Conservation (phyloP, 805 yeast species). For the Isabelozyma rhagii region DNA sequence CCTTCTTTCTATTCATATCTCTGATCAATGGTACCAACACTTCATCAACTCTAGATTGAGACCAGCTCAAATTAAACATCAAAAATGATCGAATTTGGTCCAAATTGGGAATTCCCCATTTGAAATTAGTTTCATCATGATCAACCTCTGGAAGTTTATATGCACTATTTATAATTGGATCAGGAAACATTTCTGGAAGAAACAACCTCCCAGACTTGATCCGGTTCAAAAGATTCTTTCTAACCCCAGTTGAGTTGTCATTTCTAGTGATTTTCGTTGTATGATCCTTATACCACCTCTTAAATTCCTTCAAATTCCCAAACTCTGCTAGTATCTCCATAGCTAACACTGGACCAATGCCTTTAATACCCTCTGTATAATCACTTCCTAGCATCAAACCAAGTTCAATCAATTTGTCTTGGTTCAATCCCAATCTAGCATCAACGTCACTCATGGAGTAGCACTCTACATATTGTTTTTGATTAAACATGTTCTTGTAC, state of each 20-base stretch:
- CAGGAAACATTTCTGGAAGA: slow-evolving; percentile 68
- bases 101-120: slow-evolving; percentile 88
- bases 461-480: slow-evolving; percentile 86
- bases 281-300: slow-evolving; percentile 57
- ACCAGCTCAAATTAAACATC: slow-evolving; percentile 76
- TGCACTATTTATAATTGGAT: slow-evolving; percentile 63
- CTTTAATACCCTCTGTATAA: slow-evolving; percentile 88
- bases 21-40: slow-evolving; percentile 81
- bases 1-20: slow-evolving; percentile 64
- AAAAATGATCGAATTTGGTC: slow-evolving; percentile 73
- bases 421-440: slow-evolving; percentile 60
- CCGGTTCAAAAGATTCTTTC: slow-evolving; percentile 55
- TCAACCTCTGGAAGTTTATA: slow-evolving; percentile 83
- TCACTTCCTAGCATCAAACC: slow-evolving; percentile 91
- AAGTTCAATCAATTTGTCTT: slow-evolving; percentile 66
- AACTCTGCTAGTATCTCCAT: slow-evolving; percentile 90
- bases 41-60: slow-evolving; percentile 69
- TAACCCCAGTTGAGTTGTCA: slow-evolving; percentile 43
- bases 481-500: slow-evolving; percentile 92
- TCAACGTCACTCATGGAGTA: slow-evolving; percentile 61
- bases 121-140: slow-evolving; percentile 68
- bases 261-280: slow-evolving; percentile 36
- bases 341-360: slow-evolving; percentile 91
- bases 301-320: slow-evolving; percentile 40
- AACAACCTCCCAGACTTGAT: slow-evolving; percentile 51